Evolutionary conservation across 148 eudicot genomes (phyloP).

Genomic region (Camellia sinensis): DNA sequence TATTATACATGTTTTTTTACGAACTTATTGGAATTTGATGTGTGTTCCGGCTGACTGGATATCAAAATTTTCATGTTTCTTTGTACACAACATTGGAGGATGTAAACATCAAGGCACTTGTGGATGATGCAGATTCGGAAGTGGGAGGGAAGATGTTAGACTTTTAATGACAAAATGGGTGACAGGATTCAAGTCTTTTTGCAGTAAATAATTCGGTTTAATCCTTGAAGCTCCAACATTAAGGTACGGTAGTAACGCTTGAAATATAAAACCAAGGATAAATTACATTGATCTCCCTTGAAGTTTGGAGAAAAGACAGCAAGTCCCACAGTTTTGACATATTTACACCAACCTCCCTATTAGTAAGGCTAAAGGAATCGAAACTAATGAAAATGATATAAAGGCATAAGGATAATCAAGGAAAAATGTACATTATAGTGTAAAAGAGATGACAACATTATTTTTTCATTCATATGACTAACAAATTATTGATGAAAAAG

Average conservation of each 20-base stretch:
- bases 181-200: constrained; percentile 88
- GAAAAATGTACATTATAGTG: too few species aligned
- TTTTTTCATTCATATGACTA: too few species aligned
- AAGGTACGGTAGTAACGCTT: not conserved
- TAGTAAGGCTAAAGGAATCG: too few species aligned
- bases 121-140: constrained; percentile 65
- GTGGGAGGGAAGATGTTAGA: constrained; percentile 75
- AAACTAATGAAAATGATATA: too few species aligned
- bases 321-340: too few species aligned
- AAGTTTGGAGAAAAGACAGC: too few species aligned
- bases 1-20: constrained; percentile 18
- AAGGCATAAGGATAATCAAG: too few species aligned
- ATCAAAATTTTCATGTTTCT: constrained; percentile 4
- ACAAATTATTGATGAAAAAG: too few species aligned
- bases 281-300: too few species aligned
- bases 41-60: not conserved
- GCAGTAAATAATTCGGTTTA: constrained; percentile 35
- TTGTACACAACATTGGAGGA: constrained; percentile 66
- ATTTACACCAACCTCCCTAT: too few species aligned
- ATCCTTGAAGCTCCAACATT: not conserved
- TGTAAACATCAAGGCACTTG: constrained; percentile 71
- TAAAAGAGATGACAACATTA: too few species aligned
- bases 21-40: not conserved
- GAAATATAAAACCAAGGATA: too few species aligned
- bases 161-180: constrained; percentile 64